Conservation (phyloP, 257 asterid genomes). For the Solanum tarijense region DNA sequence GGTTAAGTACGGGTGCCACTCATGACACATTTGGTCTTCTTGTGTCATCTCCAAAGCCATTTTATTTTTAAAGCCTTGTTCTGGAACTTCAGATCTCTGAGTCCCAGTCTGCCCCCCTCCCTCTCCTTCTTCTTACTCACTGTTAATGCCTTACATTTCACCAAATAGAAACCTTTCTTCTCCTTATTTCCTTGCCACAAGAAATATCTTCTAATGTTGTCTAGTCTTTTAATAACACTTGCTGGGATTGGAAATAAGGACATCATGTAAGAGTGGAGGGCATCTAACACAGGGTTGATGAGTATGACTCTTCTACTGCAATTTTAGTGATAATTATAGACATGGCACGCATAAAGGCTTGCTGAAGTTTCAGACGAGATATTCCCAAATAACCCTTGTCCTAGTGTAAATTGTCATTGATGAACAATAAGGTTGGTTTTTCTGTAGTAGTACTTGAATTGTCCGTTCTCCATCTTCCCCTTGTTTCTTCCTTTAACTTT, state of each 20-base stretch:
- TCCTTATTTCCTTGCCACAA: background rate
- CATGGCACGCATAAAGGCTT: background rate
- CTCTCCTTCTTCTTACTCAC: background rate
- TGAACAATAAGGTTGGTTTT: background rate
- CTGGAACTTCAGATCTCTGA: background rate
- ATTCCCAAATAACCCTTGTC: background rate
- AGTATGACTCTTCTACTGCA: background rate
- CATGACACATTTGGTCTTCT: background rate
- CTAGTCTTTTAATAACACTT: background rate
- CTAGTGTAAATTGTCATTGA: background rate
- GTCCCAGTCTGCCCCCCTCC: background rate
- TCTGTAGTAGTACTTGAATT: background rate
- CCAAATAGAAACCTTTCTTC: background rate
- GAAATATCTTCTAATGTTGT: background rate
- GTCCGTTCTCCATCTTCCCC: background rate
- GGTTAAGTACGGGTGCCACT: background rate
- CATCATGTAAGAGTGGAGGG: background rate
- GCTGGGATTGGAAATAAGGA: background rate
- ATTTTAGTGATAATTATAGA: background rate
- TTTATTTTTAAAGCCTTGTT: background rate
- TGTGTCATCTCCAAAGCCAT: background rate
- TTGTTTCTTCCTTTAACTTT: background rate
- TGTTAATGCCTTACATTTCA: background rate
- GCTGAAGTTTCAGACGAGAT: background rate
- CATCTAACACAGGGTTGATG: background rate